Conservation (phyloP, 1,284 basidiomycete species). For the Gymnopus androsaceus region DNA sequence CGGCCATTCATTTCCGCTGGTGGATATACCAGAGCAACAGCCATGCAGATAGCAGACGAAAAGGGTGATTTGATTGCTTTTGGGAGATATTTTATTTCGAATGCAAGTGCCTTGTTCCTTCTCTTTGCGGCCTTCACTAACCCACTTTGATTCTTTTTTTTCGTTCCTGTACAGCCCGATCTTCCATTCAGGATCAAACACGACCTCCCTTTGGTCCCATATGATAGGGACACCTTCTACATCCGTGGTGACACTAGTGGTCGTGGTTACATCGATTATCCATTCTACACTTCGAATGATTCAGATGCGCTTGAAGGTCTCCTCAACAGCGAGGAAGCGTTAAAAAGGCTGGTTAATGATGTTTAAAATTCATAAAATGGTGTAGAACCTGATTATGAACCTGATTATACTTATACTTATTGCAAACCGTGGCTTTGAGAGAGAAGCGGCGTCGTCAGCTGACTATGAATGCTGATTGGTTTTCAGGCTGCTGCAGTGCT, state of each 20-base stretch:
- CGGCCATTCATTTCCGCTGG: conserved; percentile 36
- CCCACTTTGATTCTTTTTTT: background rate
- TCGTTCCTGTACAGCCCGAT: conserved; percentile 42
- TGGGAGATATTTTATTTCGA: conserved; percentile 48
- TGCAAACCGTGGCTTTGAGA: too few relatives aligned
- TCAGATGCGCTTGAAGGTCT: background rate
- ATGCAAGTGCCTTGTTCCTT: conserved; percentile 28
- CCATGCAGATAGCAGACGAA: conserved; percentile 26
- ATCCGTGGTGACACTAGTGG: conserved; percentile 20
- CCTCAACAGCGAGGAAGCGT: background rate
- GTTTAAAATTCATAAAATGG: background rate
- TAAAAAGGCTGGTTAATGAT: conserved; percentile 1
- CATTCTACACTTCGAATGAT: conserved; percentile 9
- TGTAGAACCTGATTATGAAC: background rate
- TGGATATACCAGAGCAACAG: conserved; percentile 29
- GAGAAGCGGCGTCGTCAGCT: too few relatives aligned
- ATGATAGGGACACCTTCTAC: conserved; percentile 33
- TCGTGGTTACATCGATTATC: conserved; percentile 31
- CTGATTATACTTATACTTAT: background rate
- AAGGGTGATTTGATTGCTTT: conserved; percentile 40
- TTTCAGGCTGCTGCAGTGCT: too few relatives aligned
- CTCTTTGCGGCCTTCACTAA: background rate
- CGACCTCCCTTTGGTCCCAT: conserved; percentile 28
- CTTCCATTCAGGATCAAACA: conserved; percentile 43
- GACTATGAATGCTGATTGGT: too few relatives aligned